These are phyloP conservation scores for Phoma sp. DNA, from an alignment of 2,329 filamentous ascomycete genomes.

Conservation along the genomic window DNA sequence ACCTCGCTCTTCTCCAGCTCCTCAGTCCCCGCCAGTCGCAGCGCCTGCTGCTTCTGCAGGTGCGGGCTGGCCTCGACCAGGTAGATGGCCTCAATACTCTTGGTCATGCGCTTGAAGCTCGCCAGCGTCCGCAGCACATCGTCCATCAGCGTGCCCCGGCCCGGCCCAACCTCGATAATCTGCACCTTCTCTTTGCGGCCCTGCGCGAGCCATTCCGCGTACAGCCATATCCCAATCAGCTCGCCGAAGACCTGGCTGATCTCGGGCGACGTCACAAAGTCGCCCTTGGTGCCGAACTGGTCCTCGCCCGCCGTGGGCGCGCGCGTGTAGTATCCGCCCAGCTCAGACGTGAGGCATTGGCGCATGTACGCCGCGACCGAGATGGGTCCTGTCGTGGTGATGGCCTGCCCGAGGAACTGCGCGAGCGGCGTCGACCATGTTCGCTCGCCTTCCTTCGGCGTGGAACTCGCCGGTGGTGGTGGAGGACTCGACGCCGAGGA, in stretches of 20 bases:
- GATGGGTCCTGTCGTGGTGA: constrained; percentile 87
- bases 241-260: constrained; percentile 98
- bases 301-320: constrained; percentile 72
- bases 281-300: constrained; percentile 90
- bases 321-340: constrained; percentile 92
- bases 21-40: constrained; percentile 79
- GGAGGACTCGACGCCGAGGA: constrained; percentile 21
- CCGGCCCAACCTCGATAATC: constrained; percentile 92
- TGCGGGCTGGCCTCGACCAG: constrained; percentile 91
- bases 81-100: constrained; percentile 85
- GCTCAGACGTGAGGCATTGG: constrained; percentile 91
- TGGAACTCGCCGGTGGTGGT: constrained; percentile 21
- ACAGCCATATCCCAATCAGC: constrained; percentile 90
- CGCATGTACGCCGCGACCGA: constrained; percentile 96
- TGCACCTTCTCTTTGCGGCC: constrained; percentile 78
- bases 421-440: constrained; percentile 94
- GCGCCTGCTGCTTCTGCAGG: constrained; percentile 78
- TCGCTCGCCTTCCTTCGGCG: constrained; percentile 44
- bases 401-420: constrained; percentile 84
- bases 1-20: constrained; percentile 73
- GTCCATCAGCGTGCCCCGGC: constrained; percentile 94
- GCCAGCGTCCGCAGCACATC: constrained; percentile 91
- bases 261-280: constrained; percentile 96
- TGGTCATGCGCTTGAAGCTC: constrained; percentile 79
- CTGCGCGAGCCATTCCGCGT: constrained; percentile 96